Percentiles rank a stretch among this genome's conserved stretches.
Conservation (phyloP, 768 basidiomycete genomes). For the Coprinopsis strossmayeri region DNA sequence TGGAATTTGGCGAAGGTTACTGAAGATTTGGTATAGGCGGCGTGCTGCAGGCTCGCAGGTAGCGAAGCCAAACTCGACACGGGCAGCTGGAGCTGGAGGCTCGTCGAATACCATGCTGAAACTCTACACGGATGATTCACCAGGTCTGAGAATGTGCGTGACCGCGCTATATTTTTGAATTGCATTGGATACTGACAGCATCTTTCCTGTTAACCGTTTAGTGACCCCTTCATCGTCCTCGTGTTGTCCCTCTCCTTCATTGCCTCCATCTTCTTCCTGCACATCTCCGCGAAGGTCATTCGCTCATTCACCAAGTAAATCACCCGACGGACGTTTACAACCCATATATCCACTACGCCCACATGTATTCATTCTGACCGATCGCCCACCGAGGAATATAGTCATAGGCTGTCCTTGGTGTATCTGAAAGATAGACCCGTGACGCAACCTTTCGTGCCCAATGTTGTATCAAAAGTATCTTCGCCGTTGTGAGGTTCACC, state of each 20-base stretch:
- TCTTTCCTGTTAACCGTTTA: no score
- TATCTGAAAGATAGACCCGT: no score
- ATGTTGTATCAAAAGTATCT: slow-evolving; percentile 32
- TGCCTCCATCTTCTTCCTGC: slow-evolving; percentile 97
- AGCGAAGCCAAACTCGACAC: slow-evolving; percentile 75
- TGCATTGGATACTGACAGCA: no score
- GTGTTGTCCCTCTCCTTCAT: slow-evolving; percentile 96
- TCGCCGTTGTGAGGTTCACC: slow-evolving; percentile 18
- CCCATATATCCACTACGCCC: not conserved
- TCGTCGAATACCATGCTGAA: slow-evolving; percentile 98
- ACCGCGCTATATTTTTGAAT: no score
- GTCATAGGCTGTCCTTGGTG: not conserved
- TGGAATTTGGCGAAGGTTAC: not conserved
- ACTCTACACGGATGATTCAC: slow-evolving; percentile 97
- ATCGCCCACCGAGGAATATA: not conserved
- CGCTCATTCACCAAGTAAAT: slow-evolving; percentile 79
- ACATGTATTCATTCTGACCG: not conserved
- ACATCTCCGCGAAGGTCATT: slow-evolving; percentile 93
- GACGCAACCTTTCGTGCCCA: slow-evolving; percentile 8
- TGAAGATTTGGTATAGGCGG: slow-evolving; percentile 39
- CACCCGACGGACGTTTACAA: not conserved
- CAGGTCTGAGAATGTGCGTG: slow-evolving; percentile 89
- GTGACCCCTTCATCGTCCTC: slow-evolving; percentile 95
- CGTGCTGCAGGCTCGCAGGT: slow-evolving; percentile 62
- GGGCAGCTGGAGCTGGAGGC: slow-evolving; percentile 92